Percentiles rank a stretch among this genome's conserved stretches.
Evolutionary conservation across 495 filamentous ascomycete genomes (phyloP).

Genomic region (Lichina pygmaea): DNA sequence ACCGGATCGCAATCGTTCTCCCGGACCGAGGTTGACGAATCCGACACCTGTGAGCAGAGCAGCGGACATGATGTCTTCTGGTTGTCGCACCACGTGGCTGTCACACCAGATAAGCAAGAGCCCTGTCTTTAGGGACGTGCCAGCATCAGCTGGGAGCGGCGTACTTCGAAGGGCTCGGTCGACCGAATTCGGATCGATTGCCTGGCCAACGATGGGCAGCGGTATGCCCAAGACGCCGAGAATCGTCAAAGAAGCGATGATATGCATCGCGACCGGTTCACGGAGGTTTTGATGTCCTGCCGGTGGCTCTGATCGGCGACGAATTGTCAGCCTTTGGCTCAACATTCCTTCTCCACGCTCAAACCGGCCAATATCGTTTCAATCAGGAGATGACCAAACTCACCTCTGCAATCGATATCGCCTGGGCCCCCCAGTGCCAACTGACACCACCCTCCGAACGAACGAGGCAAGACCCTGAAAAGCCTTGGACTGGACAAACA

Average conservation of each 20-base stretch:
- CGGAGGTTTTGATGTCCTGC: no score
- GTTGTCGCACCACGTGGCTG: constrained; percentile 41
- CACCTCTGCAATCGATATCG: no score
- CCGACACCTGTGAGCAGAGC: constrained; percentile 45
- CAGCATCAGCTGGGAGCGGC: background rate
- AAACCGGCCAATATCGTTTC: no score
- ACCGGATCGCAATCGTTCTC: constrained; percentile 48
- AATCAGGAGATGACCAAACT: no score
- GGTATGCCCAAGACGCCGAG: background rate
- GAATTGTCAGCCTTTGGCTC: no score
- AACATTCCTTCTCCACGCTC: no score
- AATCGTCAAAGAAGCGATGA: background rate
- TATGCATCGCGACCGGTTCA: background rate
- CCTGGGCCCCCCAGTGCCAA: no score
- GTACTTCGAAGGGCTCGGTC: background rate
- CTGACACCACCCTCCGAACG: no score
- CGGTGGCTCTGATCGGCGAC: no score
- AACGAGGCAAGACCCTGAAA: no score
- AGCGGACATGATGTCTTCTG: constrained; percentile 45
- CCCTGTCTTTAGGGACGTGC: background rate
- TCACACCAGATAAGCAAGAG: background rate
- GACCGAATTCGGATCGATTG: constrained; percentile 2
- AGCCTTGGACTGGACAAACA: no score
- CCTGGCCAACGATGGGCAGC: background rate
- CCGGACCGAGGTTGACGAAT: constrained; percentile 19